phyloP scores from a whole-genome alignment of 148 eudicot genomes.

The Rhododendron ovatum region DNA sequence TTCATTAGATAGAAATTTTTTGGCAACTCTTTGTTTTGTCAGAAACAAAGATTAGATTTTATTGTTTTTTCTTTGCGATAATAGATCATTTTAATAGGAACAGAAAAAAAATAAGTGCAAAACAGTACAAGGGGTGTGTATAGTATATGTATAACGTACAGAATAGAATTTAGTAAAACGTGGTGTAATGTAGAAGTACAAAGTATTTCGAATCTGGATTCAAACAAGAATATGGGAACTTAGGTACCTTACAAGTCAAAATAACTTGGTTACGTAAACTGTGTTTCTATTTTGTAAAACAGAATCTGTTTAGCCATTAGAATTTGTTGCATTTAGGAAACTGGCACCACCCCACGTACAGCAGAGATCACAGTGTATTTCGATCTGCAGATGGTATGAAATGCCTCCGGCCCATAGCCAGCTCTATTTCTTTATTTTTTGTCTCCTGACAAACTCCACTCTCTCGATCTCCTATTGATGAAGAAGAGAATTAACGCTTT shows the following conservation, averaged over 20 bases:
- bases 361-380: background rate
- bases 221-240: background rate
- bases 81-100: no score
- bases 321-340: no score
- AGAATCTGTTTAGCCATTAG: background rate
- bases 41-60: no score
- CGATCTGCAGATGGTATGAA: background rate
- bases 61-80: no score
- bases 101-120: background rate
- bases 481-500: no score
- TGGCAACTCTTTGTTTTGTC: no score
- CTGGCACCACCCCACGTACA: no score
- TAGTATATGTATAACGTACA: background rate
- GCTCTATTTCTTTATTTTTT: no score
- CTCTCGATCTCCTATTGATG: background rate
- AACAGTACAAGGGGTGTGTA: background rate
- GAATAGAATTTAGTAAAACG: background rate
- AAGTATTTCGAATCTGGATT: background rate
- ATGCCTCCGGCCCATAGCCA: background rate
- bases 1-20: background rate
- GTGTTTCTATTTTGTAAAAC: background rate
- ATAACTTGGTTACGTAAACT: background rate
- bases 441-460: background rate
- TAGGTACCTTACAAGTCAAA: background rate
- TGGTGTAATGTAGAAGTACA: background rate